Conservation (phyloP, 331 rosid species). For the Quercus lobata region DNA sequence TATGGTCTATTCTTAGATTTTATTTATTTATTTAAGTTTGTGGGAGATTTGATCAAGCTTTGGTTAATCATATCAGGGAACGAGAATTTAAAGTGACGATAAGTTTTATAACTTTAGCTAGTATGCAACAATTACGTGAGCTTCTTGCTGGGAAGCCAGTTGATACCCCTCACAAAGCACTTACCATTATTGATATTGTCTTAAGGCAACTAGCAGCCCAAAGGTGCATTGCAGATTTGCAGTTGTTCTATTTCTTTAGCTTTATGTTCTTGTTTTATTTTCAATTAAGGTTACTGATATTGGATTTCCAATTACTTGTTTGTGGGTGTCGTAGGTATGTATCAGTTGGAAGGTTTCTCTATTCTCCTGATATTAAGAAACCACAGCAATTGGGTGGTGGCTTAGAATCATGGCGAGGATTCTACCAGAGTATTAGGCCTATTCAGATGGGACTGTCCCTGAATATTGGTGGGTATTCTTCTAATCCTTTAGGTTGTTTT, state of each 20-base stretch:
- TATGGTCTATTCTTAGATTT: too few species aligned
- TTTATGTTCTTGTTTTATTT: neutral
- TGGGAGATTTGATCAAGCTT: neutral
- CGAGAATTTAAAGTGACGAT: slow-evolving; percentile 31
- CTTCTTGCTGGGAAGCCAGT: slow-evolving; percentile 43
- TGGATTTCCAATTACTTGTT: neutral
- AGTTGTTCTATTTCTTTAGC: neutral
- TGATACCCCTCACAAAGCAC: slow-evolving; percentile 41
- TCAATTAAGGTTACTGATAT: neutral
- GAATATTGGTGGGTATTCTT: slow-evolving; percentile 26
- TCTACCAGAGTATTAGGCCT: slow-evolving; percentile 44
- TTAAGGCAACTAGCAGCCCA: slow-evolving; percentile 40
- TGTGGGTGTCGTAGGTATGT: slow-evolving; percentile 26
- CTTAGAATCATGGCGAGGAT: slow-evolving; percentile 50
- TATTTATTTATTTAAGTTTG: neutral
- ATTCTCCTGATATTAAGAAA: slow-evolving; percentile 37
- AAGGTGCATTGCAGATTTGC: slow-evolving; percentile 23
- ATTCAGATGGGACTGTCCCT: slow-evolving; percentile 41
- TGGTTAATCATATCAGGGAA: slow-evolving; percentile 26
- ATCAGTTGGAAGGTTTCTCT: slow-evolving; percentile 43
- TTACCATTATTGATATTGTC: slow-evolving; percentile 40
- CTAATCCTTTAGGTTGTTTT: neutral
- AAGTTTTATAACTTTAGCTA: slow-evolving; percentile 36
- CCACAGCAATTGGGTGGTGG: slow-evolving; percentile 45
- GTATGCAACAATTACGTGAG: slow-evolving; percentile 39